Percentiles rank a stretch among this genome's conserved stretches.
Conservation (phyloP, 305 asterid genomes). For the Petunia hybrid region DNA sequence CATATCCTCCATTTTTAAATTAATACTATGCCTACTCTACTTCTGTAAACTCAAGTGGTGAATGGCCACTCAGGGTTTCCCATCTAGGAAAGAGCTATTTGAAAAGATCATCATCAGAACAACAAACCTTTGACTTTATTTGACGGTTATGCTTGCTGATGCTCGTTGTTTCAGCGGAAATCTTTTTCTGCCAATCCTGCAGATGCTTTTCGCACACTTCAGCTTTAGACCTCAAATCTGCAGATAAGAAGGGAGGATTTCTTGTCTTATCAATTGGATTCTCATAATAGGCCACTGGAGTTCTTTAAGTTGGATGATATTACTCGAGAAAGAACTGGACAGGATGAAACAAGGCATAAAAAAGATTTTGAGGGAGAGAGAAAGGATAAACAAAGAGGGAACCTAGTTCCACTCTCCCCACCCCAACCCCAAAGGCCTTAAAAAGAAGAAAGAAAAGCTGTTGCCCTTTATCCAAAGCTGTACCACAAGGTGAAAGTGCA, state of each 20-base stretch:
- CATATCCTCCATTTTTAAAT: neutral
- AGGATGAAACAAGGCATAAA: neutral
- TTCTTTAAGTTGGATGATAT: neutral
- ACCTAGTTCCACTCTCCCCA: neutral
- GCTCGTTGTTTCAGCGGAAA: constrained; percentile 89
- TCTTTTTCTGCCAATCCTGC: constrained; percentile 84
- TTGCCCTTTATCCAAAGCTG: neutral
- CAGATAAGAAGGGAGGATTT: constrained; percentile 29
- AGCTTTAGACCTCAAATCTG: constrained; percentile 80
- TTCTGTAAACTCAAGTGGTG: neutral
- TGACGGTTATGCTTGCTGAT: constrained; percentile 89
- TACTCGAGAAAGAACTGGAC: neutral
- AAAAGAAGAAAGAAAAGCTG: too few relatives aligned
- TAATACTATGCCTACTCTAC: neutral
- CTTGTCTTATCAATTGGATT: neutral
- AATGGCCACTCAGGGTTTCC: neutral
- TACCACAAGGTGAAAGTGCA: neutral
- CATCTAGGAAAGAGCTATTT: constrained; percentile 21
- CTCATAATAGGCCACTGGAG: neutral
- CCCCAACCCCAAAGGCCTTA: neutral
- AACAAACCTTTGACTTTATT: constrained; percentile 84
- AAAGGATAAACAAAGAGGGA: neutral
- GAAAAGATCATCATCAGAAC: neutral
- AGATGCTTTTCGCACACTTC: constrained; percentile 89
- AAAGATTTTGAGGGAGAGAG: neutral